phyloP scores from a whole-genome alignment of 225 moss, liverwort and hornwort species.

The Marchantia paleacea region DNA sequence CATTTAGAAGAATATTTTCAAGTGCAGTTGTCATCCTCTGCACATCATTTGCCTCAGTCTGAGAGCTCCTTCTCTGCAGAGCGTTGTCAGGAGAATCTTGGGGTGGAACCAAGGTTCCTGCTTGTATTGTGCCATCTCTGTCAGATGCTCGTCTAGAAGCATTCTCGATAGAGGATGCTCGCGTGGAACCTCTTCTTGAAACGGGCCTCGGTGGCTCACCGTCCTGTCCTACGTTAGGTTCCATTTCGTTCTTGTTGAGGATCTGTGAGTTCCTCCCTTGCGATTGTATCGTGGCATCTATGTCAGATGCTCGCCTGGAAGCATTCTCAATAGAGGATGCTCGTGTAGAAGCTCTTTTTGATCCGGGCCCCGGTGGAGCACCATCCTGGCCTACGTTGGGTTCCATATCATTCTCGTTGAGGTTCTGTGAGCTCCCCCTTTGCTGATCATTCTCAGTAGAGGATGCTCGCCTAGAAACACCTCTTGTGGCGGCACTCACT shows the following conservation, averaged over 20 bases:
- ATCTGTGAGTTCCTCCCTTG: too few species aligned
- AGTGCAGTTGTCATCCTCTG: not conserved
- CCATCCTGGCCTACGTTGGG: not conserved
- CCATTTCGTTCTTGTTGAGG: not conserved
- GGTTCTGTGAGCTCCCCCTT: too few species aligned
- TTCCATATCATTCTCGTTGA: not conserved
- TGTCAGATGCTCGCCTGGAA: too few species aligned
- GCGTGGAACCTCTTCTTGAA: not conserved
- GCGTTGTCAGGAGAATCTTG: not conserved
- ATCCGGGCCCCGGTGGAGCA: not conserved
- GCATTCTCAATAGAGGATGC: not conserved
- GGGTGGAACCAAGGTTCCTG: not conserved
- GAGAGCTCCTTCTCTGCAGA: not conserved
- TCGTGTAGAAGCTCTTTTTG: not conserved
- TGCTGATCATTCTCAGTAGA: not conserved
- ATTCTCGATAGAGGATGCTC: not conserved
- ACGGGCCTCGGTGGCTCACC: not conserved
- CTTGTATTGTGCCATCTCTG: too few species aligned
- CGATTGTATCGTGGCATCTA: too few species aligned
- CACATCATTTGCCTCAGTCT: not conserved
- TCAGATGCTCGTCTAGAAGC: not conserved
- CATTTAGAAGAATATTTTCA: not conserved
- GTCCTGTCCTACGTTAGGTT: not conserved
- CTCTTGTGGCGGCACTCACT: not conserved
- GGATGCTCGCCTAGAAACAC: not conserved